These are phyloP conservation scores for Fusarium tricinctum DNA, from an alignment of 2,329 filamentous ascomycete genomes.

Conservation along the genomic window DNA sequence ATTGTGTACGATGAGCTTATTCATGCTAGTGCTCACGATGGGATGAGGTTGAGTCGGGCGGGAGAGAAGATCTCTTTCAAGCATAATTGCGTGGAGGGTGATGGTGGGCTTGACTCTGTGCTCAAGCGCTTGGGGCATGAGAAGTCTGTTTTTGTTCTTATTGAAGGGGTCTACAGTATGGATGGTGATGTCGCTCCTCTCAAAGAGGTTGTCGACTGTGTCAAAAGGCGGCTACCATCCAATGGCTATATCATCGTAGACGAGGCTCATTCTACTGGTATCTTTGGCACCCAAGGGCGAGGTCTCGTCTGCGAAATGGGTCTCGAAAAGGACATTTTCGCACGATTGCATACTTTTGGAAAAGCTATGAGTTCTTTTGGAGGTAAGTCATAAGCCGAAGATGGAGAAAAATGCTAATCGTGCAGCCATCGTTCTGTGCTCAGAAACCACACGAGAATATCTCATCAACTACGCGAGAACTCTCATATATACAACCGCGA, in stretches of 20 bases:
- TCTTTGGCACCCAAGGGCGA: conserved; percentile 68
- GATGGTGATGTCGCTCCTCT: conserved; percentile 81
- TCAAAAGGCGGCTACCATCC: conserved; percentile 69
- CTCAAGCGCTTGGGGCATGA: conserved; percentile 53
- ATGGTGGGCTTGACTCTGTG: conserved; percentile 51
- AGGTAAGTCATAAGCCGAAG: conserved; percentile 64
- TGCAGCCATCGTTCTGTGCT: conserved; percentile 71
- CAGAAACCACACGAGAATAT: conserved; percentile 70
- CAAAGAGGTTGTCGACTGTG: conserved; percentile 68
- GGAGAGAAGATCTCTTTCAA: conserved; percentile 63
- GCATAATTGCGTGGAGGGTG: conserved; percentile 65
- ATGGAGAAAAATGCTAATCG: neutral
- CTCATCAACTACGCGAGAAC: conserved; percentile 82
- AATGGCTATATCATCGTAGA: conserved; percentile 77
- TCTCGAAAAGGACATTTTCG: conserved; percentile 69
- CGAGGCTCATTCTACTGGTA: conserved; percentile 76
- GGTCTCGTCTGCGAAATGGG: conserved; percentile 71
- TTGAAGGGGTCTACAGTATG: conserved; percentile 86
- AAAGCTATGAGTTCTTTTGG: conserved; percentile 78
- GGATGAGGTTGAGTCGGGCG: conserved; percentile 76
- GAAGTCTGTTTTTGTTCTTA: conserved; percentile 74
- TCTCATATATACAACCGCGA: conserved; percentile 80
- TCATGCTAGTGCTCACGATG: conserved; percentile 84
- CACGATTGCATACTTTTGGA: conserved; percentile 74
- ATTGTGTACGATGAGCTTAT: conserved; percentile 82